These are phyloP conservation scores for Zygosaccharomyces sapae DNA, from an alignment of 1,139 yeast genomes.

Conservation along the genomic window DNA sequence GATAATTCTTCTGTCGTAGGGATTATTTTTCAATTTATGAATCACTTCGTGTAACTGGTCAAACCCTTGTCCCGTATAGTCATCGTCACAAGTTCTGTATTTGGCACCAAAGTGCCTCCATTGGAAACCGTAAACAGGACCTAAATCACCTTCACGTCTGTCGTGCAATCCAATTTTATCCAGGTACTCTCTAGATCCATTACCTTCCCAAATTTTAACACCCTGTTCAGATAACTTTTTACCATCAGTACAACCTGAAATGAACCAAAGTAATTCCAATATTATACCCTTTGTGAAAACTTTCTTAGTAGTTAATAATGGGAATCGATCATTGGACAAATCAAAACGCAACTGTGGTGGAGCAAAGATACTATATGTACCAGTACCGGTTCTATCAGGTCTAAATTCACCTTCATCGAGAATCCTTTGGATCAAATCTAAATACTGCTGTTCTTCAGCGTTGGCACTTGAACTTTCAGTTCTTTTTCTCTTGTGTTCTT, in stretches of 20 bases:
- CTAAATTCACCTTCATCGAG: conserved; percentile 82
- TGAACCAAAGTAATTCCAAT: conserved; percentile 88
- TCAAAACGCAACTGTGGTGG: conserved; percentile 93
- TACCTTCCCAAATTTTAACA: conserved; percentile 97
- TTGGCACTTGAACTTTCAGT: conserved; percentile 27
- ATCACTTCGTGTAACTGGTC: conserved; percentile 86
- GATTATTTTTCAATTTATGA: conserved; percentile 74
- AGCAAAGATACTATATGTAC: conserved; percentile 83
- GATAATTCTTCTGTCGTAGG: conserved; percentile 90
- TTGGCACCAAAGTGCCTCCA: conserved; percentile 99
- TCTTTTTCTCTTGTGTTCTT: conserved; percentile 15
- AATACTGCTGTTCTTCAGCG: conserved; percentile 75
- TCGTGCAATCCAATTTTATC: conserved; percentile 76
- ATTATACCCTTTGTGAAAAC: conserved; percentile 88
- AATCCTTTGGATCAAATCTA: conserved; percentile 73
- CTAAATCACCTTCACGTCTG: conserved; percentile 89
- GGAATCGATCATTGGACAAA: conserved; percentile 67
- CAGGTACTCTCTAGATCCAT: conserved; percentile 89
- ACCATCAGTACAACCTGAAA: conserved; percentile 86
- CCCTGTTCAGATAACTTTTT: conserved; percentile 72
- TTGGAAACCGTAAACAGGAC: conserved; percentile 98
- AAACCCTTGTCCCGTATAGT: conserved; percentile 80
- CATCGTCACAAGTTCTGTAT: conserved; percentile 78
- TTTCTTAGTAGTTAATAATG: conserved; percentile 88
- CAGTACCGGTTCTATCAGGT: conserved; percentile 96